Percentiles rank a stretch among this genome's conserved stretches.
These are phyloP conservation scores for Puccinia novopanici DNA, from an alignment of 1,284 basidiomycete species.

Conservation along the genomic window DNA sequence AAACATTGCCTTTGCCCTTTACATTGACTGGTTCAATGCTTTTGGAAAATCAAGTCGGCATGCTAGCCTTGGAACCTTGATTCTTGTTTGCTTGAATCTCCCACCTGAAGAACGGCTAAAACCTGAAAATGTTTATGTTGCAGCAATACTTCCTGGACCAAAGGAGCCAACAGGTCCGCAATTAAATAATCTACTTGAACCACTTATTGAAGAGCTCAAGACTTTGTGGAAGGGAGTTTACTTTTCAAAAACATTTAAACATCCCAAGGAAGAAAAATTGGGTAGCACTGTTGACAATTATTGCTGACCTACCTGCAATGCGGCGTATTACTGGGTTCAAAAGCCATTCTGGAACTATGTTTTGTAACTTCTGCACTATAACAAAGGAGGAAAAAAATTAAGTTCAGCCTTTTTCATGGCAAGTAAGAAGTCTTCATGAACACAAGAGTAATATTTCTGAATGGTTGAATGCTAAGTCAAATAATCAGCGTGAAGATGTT, in stretches of 20 bases:
- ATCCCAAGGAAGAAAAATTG: slow-evolving; percentile 12
- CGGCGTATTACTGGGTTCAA: slow-evolving; percentile 2
- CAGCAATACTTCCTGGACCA: slow-evolving; percentile 59
- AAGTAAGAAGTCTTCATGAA: too few species aligned
- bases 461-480: too few species aligned
- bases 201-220: too few species aligned
- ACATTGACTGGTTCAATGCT: slow-evolving; percentile 42
- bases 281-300: slow-evolving; percentile 4
- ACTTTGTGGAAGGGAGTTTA: slow-evolving; percentile 54
- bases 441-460: too few species aligned
- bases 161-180: slow-evolving; percentile 51
- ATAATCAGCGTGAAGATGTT: too few species aligned
- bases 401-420: background rate
- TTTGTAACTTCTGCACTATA: slow-evolving; percentile 31
- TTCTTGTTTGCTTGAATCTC: slow-evolving; percentile 32
- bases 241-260: slow-evolving; percentile 23
- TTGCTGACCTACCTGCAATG: slow-evolving; percentile 32
- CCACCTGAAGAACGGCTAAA: slow-evolving; percentile 58
- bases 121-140: slow-evolving; percentile 60
- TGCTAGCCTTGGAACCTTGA: slow-evolving; percentile 8
- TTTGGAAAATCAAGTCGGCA: slow-evolving; percentile 19
- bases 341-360: too few species aligned
- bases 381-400: slow-evolving; percentile 3
- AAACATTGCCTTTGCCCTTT: slow-evolving; percentile 23
- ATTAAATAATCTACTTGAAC: slow-evolving; percentile 58